A percentile compares a stretch with the other conserved stretches of the same genome.
Evolutionary conservation across 2,329 filamentous ascomycete genomes (phyloP).

Genomic region (Fusarium stilboides): DNA sequence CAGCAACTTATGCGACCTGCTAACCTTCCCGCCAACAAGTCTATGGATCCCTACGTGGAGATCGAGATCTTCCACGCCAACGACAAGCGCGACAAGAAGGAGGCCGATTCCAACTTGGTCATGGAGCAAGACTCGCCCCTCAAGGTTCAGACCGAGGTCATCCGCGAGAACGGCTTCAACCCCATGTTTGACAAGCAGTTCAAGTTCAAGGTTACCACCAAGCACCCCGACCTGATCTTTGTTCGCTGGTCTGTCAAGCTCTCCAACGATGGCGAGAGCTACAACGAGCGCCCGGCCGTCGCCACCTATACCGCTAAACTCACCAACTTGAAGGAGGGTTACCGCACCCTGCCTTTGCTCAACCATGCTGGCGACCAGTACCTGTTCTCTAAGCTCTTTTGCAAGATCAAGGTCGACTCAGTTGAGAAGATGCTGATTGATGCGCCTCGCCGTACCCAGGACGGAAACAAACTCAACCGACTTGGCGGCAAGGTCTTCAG

Average conservation of each 20-base stretch:
- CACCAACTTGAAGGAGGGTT: slow-evolving; percentile 89
- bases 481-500: slow-evolving; percentile 72
- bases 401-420: slow-evolving; percentile 80
- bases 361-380: slow-evolving; percentile 93
- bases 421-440: slow-evolving; percentile 71
- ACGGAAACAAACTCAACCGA: slow-evolving; percentile 69
- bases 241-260: slow-evolving; percentile 94
- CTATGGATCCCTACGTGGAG: slow-evolving; percentile 93
- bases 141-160: slow-evolving; percentile 83
- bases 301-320: slow-evolving; percentile 96
- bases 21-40: slow-evolving; percentile 78
- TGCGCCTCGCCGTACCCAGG: slow-evolving; percentile 58
- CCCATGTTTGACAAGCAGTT: slow-evolving; percentile 87
- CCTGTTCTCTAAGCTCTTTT: slow-evolving; percentile 94
- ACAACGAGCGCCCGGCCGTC: slow-evolving; percentile 73
- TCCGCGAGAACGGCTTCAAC: slow-evolving; percentile 93
- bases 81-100: slow-evolving; percentile 90
- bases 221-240: slow-evolving; percentile 93
- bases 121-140: slow-evolving; percentile 72
- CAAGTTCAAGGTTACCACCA: slow-evolving; percentile 88
- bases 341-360: slow-evolving; percentile 90
- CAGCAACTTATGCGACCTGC: slow-evolving; percentile 92
- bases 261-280: slow-evolving; percentile 80
- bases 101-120: slow-evolving; percentile 72
- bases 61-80: slow-evolving; percentile 96